Conservation (phyloP, 805 yeast species). For the Saccharomyces kudriavzevii region DNA sequence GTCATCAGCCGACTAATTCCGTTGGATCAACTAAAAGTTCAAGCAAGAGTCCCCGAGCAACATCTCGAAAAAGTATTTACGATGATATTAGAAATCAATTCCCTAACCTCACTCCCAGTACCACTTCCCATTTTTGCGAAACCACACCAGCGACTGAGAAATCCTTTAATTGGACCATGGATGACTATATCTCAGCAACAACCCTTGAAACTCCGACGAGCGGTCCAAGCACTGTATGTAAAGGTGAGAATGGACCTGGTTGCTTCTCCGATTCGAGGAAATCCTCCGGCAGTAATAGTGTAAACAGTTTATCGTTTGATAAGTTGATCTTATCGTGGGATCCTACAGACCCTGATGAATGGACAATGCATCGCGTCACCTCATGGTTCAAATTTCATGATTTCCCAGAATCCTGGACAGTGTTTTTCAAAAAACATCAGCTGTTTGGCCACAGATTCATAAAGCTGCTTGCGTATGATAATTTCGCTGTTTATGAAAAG, state of each 20-base stretch:
- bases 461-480: conserved; percentile 59
- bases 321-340: conserved; percentile 38
- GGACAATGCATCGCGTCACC: conserved; percentile 64
- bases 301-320: conserved; percentile 20
- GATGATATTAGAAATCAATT: background rate
- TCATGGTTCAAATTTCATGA: conserved; percentile 61
- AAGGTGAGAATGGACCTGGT: background rate
- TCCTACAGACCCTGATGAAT: conserved; percentile 47
- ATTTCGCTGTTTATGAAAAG: conserved; percentile 36
- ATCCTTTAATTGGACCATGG: background rate
- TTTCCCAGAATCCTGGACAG: conserved; percentile 70
- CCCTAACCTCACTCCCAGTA: background rate
- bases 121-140: background rate
- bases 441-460: conserved; percentile 58
- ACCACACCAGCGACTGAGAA: background rate
- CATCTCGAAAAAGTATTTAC: background rate
- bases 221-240: background rate
- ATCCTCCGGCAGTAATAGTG: conserved; percentile 21
- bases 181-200: background rate
- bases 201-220: background rate
- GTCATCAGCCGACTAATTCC: background rate
- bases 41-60: background rate
- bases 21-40: background rate
- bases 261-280: conserved; percentile 13
- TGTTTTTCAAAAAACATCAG: conserved; percentile 47